A percentile compares a stretch with the other conserved stretches of the same genome.
Evolutionary conservation across 2,329 filamentous ascomycete genomes (phyloP).

Genomic region (Fusarium nelsonii): DNA sequence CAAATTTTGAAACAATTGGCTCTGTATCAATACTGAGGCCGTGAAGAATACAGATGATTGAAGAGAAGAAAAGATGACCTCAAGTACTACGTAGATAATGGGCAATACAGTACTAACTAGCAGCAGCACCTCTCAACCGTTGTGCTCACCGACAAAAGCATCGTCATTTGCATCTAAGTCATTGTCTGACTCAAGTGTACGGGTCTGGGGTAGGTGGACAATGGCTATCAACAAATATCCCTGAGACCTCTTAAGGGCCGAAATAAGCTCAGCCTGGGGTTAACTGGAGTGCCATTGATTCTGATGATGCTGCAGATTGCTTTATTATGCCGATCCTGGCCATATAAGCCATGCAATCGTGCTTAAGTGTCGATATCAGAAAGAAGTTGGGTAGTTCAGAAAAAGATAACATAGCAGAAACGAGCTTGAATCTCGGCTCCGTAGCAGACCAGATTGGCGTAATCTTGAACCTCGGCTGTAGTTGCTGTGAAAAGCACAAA

Average conservation of each 20-base stretch:
- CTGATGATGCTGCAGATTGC: constrained; percentile 17
- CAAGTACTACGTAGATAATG: neutral
- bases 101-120: neutral
- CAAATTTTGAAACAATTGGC: neutral
- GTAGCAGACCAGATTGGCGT: constrained; percentile 18
- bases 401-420: constrained; percentile 1
- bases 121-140: neutral
- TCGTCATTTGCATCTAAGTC: constrained; percentile 37
- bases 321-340: constrained; percentile 19
- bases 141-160: constrained; percentile 35
- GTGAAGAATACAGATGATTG: neutral
- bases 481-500: neutral
- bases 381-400: neutral
- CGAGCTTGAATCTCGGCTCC: constrained; percentile 28
- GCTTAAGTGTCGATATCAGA: neutral
- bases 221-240: constrained; percentile 29
- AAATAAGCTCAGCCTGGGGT: constrained; percentile 44
- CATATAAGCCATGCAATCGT: neutral
- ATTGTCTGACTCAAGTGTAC: constrained; percentile 38
- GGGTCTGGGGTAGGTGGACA: constrained; percentile 44
- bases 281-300: constrained; percentile 6
- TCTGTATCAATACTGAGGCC: neutral
- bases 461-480: constrained; percentile 19
- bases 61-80: neutral
- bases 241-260: constrained; percentile 24